Evolutionary conservation across 2,329 filamentous ascomycete genomes (phyloP).

Genomic region (Cryoendolithus antarcticus): DNA sequence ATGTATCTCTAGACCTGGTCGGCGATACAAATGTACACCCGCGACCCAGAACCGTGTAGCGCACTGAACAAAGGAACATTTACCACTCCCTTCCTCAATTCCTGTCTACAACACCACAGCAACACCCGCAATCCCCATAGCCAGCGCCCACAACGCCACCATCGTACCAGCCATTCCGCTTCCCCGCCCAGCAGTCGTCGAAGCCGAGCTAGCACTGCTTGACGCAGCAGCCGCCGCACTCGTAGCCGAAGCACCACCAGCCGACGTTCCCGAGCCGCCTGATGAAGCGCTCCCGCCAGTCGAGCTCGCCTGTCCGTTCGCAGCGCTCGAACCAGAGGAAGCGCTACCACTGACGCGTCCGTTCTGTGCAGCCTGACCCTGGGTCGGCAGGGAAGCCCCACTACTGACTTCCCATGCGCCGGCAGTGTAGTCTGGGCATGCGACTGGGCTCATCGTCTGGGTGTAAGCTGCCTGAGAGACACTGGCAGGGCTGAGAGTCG

Average conservation of each 20-base stretch:
- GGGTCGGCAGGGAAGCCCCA: slow-evolving; percentile 53
- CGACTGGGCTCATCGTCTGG: slow-evolving; percentile 46
- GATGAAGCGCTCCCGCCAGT: slow-evolving; percentile 2
- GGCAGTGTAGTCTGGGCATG: slow-evolving; percentile 58
- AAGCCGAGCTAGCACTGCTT: background rate
- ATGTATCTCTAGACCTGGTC: no score
- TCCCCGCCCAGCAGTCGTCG: no score
- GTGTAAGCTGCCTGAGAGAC: slow-evolving; percentile 55
- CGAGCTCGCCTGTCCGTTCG: background rate
- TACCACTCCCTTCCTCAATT: no score
- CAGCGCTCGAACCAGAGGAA: background rate
- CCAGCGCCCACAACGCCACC: no score
- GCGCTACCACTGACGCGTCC: background rate
- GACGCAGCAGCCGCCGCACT: background rate
- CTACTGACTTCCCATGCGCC: slow-evolving; percentile 63
- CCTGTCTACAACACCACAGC: no score
- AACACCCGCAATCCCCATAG: no score
- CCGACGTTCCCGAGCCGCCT: background rate
- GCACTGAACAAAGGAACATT: no score
- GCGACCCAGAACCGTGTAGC: no score
- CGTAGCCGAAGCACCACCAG: background rate
- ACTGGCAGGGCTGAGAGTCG: slow-evolving; percentile 56
- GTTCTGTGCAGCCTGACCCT: slow-evolving; percentile 38
- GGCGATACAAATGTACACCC: no score
- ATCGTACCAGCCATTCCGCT: no score